Conservation (phyloP, 208 protist genomes). For the Strigomonas culicis region DNA sequence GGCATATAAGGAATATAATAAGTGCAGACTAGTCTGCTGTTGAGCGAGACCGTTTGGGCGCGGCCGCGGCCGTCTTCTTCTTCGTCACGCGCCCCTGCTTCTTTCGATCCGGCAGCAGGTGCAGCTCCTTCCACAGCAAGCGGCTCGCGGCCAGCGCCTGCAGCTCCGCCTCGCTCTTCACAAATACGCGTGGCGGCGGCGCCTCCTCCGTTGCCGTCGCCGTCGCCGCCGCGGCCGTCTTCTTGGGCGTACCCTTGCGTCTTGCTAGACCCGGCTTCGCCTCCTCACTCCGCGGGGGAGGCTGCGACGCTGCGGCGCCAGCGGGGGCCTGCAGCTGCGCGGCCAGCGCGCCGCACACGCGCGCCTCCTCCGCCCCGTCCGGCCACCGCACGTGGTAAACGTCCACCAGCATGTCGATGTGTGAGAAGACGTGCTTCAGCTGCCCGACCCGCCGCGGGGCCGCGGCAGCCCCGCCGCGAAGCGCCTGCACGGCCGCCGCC, state of each 20-base stretch:
- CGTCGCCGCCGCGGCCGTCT: slow-evolving; percentile 6
- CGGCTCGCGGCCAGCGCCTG: slow-evolving; percentile 38
- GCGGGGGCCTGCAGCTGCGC: slow-evolving; percentile 3
- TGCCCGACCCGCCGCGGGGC: slow-evolving; percentile 18
- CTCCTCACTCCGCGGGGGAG: neutral
- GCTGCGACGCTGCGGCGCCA: neutral
- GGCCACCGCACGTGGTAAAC: slow-evolving; percentile 55
- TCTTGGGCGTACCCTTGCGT: neutral
- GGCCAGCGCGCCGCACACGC: slow-evolving; percentile 13
- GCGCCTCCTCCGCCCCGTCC: neutral
- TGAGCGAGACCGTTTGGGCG: too few relatives aligned
- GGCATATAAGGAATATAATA: too few relatives aligned
- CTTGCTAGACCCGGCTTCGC: too few relatives aligned
- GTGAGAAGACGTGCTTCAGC: slow-evolving; percentile 79
- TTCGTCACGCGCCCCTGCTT: neutral
- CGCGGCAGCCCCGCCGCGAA: neutral
- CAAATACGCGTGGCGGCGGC: slow-evolving; percentile 24
- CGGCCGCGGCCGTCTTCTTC: too few relatives aligned
- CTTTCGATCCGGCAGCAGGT: slow-evolving; percentile 4
- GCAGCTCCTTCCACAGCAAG: slow-evolving; percentile 57
- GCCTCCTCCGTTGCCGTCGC: neutral
- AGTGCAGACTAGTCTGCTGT: too few relatives aligned
- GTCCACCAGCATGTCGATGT: slow-evolving; percentile 75
- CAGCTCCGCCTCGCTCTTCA: slow-evolving; percentile 53
- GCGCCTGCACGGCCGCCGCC: neutral